These are phyloP conservation scores for Syncephalastrum contaminatum DNA, from an alignment of 371 early-diverging fungal genomes.

Conservation along the genomic window DNA sequence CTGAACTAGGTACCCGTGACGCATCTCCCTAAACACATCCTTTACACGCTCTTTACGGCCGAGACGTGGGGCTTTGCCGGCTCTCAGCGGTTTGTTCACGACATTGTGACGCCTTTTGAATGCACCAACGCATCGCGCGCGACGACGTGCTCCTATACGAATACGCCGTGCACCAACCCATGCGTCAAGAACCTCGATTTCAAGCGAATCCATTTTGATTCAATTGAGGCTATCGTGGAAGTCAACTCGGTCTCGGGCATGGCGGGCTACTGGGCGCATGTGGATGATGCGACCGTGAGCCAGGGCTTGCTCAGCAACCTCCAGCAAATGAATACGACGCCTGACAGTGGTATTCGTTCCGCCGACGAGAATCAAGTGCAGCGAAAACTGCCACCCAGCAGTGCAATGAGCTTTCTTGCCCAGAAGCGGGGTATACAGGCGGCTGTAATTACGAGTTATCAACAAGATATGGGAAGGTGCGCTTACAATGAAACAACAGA, in stretches of 20 bases:
- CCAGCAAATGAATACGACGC: conserved; percentile 5
- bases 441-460: conserved; percentile 66
- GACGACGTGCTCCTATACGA: conserved; percentile 40
- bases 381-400: conserved; percentile 70
- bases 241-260: conserved; percentile 45
- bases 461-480: conserved; percentile 45
- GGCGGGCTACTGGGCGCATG: conserved; percentile 41
- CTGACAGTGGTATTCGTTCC: conserved; percentile 21
- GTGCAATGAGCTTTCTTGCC: conserved; percentile 71
- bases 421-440: conserved; percentile 60
- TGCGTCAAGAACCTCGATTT: conserved; percentile 65
- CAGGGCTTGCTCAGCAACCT: conserved; percentile 17
- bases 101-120: conserved; percentile 55
- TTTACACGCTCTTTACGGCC: conserved; percentile 73
- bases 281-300: conserved; percentile 36
- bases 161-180: conserved; percentile 61
- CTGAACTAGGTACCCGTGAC: conserved; percentile 42
- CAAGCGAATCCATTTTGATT: conserved; percentile 59
- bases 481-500: not conserved
- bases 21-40: conserved; percentile 59
- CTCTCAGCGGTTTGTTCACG: conserved; percentile 78
- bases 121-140: conserved; percentile 58
- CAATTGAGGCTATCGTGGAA: conserved; percentile 61
- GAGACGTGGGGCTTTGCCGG: conserved; percentile 82
- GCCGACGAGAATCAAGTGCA: conserved; percentile 53